These are phyloP conservation scores for Melastoma candidum DNA, from an alignment of 441 rosid species.

Conservation along the genomic window DNA sequence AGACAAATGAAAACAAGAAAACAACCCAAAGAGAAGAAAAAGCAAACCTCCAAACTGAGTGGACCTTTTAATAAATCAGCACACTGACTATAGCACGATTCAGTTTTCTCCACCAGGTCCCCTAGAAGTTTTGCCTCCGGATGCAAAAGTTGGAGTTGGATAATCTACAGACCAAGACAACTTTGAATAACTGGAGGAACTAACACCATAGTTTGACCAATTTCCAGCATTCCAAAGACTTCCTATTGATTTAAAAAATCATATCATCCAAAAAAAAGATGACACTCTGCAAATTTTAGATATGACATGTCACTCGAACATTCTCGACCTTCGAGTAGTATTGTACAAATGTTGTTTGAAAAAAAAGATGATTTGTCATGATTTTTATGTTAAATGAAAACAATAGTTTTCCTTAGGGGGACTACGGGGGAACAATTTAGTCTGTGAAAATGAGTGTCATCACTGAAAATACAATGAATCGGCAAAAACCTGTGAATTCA, in stretches of 20 bases:
- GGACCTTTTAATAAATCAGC: slow-evolving; percentile 42
- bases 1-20: slow-evolving; percentile 4
- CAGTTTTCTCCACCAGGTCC: slow-evolving; percentile 45
- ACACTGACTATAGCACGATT: slow-evolving; percentile 52
- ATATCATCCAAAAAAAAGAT: too few relatives aligned
- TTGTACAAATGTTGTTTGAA: too few relatives aligned
- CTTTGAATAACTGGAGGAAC: too few relatives aligned
- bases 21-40: slow-evolving; percentile 10
- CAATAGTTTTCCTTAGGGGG: too few relatives aligned
- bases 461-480: slow-evolving; percentile 8
- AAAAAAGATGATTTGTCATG: too few relatives aligned
- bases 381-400: too few relatives aligned
- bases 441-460: neutral
- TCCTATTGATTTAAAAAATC: too few relatives aligned
- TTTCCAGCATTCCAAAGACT: too few relatives aligned
- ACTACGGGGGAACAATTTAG: neutral
- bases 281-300: too few relatives aligned
- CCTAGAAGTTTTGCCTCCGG: slow-evolving; percentile 51
- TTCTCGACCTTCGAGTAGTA: too few relatives aligned
- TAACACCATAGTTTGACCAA: too few relatives aligned
- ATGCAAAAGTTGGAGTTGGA: slow-evolving; percentile 62
- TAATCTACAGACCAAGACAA: slow-evolving; percentile 26
- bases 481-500: slow-evolving; percentile 61
- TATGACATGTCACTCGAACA: too few relatives aligned
- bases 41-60: slow-evolving; percentile 41